Evolutionary conservation across 305 asterid species (phyloP).

Genomic region (Ajuga reptans): DNA sequence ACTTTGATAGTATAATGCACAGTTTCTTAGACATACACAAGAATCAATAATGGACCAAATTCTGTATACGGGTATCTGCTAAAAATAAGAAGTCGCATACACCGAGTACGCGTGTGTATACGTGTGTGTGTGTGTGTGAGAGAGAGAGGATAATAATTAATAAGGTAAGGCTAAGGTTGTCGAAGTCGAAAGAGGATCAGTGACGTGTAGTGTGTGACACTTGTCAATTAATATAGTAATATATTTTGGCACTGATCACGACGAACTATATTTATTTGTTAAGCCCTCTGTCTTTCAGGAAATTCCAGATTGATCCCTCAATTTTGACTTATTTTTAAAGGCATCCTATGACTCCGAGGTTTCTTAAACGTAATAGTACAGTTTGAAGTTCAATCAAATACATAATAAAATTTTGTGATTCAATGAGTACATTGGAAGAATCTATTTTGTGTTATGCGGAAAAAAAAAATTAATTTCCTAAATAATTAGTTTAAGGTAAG

Average conservation of each 20-base stretch:
- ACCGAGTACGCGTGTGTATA: no score
- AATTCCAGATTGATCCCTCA: background rate
- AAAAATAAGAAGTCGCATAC: background rate
- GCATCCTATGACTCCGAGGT: background rate
- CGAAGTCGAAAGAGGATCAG: conserved; percentile 9
- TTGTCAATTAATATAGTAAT: background rate
- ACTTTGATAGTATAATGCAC: background rate
- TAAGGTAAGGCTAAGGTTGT: conserved; percentile 6
- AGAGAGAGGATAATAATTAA: background rate
- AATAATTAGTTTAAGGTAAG: no score
- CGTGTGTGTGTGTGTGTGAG: background rate
- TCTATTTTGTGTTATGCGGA: no score
- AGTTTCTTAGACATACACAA: background rate
- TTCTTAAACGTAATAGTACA: no score
- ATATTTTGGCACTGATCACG: no score
- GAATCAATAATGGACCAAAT: background rate
- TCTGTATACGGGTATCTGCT: background rate
- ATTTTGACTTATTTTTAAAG: background rate
- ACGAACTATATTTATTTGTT: background rate
- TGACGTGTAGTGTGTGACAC: background rate
- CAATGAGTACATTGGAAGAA: no score
- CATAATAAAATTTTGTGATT: no score
- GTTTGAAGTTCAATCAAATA: no score
- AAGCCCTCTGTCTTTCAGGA: conserved; percentile 8
- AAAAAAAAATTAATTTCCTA: no score